Conservation (phyloP, 2,329 filamentous ascomycete species). For the Cladosporium sp. region DNA sequence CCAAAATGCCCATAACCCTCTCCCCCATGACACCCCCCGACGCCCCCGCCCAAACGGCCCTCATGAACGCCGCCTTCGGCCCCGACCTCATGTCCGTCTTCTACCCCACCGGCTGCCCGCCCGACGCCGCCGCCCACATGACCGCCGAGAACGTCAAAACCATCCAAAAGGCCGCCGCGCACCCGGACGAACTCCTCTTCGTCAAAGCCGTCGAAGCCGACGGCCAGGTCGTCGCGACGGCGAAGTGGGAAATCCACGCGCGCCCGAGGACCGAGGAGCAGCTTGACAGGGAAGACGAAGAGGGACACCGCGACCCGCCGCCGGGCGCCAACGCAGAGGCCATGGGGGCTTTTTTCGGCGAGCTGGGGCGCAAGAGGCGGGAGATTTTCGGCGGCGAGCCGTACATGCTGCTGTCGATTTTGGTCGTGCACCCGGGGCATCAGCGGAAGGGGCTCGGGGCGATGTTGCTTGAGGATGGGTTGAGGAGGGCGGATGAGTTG, state of each 20-base stretch:
- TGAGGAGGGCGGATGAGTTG: conserved; percentile 34
- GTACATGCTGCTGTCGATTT: conserved; percentile 23
- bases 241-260: conserved; percentile 27
- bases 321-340: conserved; percentile 17
- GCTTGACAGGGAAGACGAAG: conserved; percentile 19
- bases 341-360: conserved; percentile 19
- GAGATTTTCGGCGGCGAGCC: conserved; percentile 23
- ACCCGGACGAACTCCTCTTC: conserved; percentile 5
- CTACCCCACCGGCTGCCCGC: conserved; percentile 22
- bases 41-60: conserved; percentile 18
- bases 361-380: conserved; percentile 15
- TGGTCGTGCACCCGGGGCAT: conserved; percentile 35
- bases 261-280: conserved; percentile 22
- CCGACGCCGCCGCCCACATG: neutral
- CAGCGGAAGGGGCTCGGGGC: conserved; percentile 35
- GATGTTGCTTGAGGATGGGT: conserved; percentile 34
- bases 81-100: conserved; percentile 25
- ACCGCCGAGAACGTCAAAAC: conserved; percentile 14
- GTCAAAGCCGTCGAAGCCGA: conserved; percentile 26
- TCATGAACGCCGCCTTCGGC: conserved; percentile 23
- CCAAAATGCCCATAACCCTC: conserved; percentile 25
- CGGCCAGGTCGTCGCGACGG: conserved; percentile 25
- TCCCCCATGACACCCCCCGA: conserved; percentile 22
- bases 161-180: conserved; percentile 5
- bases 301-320: conserved; percentile 11